Percentiles rank a stretch among this genome's conserved stretches.
These are phyloP conservation scores for Coemansia sp. DNA, from an alignment of 192 early-diverging fungal genomes.

Conservation along the genomic window DNA sequence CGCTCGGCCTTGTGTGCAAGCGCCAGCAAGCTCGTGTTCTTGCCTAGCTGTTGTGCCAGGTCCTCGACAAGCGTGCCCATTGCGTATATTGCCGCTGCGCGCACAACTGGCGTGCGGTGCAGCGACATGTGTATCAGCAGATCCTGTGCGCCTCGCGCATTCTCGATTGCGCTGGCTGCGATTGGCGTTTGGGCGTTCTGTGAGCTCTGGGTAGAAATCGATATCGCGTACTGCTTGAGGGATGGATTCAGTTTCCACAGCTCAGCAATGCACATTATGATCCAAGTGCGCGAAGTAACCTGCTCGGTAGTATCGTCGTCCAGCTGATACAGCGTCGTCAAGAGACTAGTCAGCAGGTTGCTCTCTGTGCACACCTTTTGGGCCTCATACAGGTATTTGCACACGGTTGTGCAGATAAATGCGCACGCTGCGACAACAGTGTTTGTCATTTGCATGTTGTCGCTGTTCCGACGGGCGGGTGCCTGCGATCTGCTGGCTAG, in stretches of 20 bases:
- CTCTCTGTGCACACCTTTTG: slow-evolving; percentile 74
- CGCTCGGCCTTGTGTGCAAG: slow-evolving; percentile 70
- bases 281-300: slow-evolving; percentile 74
- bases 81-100: slow-evolving; percentile 82
- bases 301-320: slow-evolving; percentile 44
- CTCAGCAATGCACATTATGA: slow-evolving; percentile 80
- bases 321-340: slow-evolving; percentile 34
- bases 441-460: slow-evolving; percentile 38
- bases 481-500: slow-evolving; percentile 64
- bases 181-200: background rate
- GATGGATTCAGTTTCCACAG: slow-evolving; percentile 75
- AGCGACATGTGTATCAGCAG: slow-evolving; percentile 37
- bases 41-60: slow-evolving; percentile 55
- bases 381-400: slow-evolving; percentile 74
- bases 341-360: slow-evolving; percentile 38
- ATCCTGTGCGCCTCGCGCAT: slow-evolving; percentile 33
- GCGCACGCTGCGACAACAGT: slow-evolving; percentile 57
- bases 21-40: slow-evolving; percentile 63
- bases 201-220: slow-evolving; percentile 51
- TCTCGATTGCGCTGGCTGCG: slow-evolving; percentile 13
- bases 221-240: slow-evolving; percentile 45
- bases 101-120: slow-evolving; percentile 65
- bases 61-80: slow-evolving; percentile 67
- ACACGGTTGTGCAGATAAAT: slow-evolving; percentile 91
- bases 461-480: slow-evolving; percentile 28